phyloP scores from a whole-genome alignment of 1,284 basidiomycete species.

The Microbotryum violaceum region DNA sequence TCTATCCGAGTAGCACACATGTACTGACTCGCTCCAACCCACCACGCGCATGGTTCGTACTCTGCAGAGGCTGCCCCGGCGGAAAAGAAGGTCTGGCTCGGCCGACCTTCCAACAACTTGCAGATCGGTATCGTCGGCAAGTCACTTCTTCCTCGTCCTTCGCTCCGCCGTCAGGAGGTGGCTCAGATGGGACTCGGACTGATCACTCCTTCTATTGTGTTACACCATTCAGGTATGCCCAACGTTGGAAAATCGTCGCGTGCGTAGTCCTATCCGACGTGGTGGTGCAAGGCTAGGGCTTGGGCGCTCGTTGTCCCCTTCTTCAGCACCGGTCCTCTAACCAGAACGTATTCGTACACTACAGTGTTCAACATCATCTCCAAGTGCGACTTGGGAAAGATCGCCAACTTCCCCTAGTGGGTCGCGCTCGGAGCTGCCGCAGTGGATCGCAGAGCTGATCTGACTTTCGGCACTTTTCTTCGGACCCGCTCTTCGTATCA shows the following conservation, averaged over 20 bases:
- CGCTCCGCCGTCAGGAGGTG: constrained; percentile 36
- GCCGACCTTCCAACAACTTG: constrained; percentile 80
- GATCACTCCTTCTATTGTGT: no score
- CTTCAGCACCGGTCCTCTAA: neutral
- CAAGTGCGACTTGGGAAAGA: constrained; percentile 87
- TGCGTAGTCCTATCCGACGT: no score
- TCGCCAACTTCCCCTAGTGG: constrained; percentile 92
- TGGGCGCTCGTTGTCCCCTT: no score
- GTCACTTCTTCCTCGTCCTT: constrained; percentile 87
- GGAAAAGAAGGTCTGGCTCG: constrained; percentile 79
- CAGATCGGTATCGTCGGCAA: constrained; percentile 92
- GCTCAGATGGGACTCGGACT: no score
- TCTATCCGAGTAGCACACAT: no score
- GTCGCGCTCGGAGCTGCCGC: constrained; percentile 26
- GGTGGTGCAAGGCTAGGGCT: constrained; percentile 43
- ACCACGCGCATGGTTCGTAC: constrained; percentile 65
- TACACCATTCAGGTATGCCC: constrained; percentile 48
- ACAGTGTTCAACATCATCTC: constrained; percentile 71
- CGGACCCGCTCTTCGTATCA: neutral
- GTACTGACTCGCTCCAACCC: neutral
- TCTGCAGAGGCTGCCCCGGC: constrained; percentile 53
- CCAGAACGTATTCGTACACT: no score
- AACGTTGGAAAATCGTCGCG: constrained; percentile 90
- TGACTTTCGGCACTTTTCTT: neutral
- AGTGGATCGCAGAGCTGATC: neutral